phyloP scores from a whole-genome alignment of 345 rosid genomes.

The Raphanus sativus region DNA sequence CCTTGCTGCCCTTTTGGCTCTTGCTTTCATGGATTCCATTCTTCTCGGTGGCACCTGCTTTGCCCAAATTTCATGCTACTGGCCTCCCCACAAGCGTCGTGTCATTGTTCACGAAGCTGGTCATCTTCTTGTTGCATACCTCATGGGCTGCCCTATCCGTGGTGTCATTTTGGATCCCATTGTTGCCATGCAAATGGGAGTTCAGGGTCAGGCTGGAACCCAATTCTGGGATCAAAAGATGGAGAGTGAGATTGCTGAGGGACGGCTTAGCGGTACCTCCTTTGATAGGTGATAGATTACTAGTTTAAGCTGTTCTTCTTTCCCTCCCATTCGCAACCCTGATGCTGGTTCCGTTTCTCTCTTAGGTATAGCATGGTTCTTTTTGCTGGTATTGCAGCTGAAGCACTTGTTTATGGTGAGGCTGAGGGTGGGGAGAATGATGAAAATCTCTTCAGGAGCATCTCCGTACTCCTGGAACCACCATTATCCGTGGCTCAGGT shows the following conservation, averaged over 20 bases:
- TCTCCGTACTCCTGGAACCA: slow-evolving; percentile 73
- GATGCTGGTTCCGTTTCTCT: slow-evolving; percentile 21
- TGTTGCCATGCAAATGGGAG: slow-evolving; percentile 88
- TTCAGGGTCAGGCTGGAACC: slow-evolving; percentile 99
- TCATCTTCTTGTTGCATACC: slow-evolving; percentile 82
- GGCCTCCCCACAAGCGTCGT: slow-evolving; percentile 89
- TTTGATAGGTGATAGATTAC: slow-evolving; percentile 62
- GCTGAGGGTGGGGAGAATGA: slow-evolving; percentile 99
- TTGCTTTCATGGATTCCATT: slow-evolving; percentile 67
- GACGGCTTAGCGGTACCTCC: slow-evolving; percentile 66
- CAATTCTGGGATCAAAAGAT: slow-evolving; percentile 96
- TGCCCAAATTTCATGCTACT: slow-evolving; percentile 81
- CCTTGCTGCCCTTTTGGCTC: slow-evolving; percentile 62
- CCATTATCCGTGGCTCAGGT: slow-evolving; percentile 76
- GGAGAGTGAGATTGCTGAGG: slow-evolving; percentile 83
- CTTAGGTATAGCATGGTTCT: slow-evolving; percentile 92
- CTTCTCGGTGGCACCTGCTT: slow-evolving; percentile 86
- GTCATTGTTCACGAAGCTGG: slow-evolving; percentile 97
- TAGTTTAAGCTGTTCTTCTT: neutral
- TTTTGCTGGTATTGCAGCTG: slow-evolving; percentile 97
- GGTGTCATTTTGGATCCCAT: slow-evolving; percentile 92
- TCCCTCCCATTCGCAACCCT: slow-evolving; percentile 18
- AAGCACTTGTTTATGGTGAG: slow-evolving; percentile 84
- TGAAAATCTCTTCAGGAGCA: slow-evolving; percentile 88
- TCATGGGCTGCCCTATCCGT: slow-evolving; percentile 95